A percentile compares a stretch with the other conserved stretches of the same genome.
Conservation (phyloP, 768 basidiomycete species). For the Naganishia friedmannii region DNA sequence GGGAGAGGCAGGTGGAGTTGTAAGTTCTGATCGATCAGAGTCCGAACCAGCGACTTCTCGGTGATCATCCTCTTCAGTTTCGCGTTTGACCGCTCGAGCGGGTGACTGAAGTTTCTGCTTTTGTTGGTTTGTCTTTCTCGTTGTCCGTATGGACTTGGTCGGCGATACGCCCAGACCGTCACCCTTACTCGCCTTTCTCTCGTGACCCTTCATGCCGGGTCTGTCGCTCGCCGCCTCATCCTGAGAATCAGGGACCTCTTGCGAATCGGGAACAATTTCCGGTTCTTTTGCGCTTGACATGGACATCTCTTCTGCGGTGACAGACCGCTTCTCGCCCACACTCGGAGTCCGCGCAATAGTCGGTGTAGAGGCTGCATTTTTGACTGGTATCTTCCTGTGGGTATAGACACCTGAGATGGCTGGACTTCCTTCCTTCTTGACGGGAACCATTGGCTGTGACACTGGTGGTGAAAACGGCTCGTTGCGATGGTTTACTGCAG, state of each 20-base stretch:
- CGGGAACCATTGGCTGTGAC: neutral
- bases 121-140: neutral
- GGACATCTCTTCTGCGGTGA: neutral
- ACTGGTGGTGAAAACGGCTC: neutral
- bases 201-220: neutral
- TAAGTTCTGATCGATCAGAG: conserved; percentile 8
- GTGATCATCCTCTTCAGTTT: neutral
- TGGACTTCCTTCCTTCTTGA: conserved; percentile 4
- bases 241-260: conserved; percentile 19
- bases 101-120: neutral
- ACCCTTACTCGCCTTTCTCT: neutral
- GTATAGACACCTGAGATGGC: conserved; percentile 5
- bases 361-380: conserved; percentile 14
- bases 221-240: conserved; percentile 1
- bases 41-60: conserved; percentile 4
- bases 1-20: conserved; percentile 18
- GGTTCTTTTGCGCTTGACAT: neutral
- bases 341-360: neutral
- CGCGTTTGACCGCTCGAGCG: neutral
- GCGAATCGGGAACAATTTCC: conserved; percentile 17
- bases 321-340: neutral
- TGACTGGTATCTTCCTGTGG: conserved; percentile 18
- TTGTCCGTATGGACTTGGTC: neutral
- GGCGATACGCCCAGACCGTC: neutral
- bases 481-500: neutral